phyloP scores from a whole-genome alignment of 768 basidiomycete species.

The Lyophyllum atratum region DNA sequence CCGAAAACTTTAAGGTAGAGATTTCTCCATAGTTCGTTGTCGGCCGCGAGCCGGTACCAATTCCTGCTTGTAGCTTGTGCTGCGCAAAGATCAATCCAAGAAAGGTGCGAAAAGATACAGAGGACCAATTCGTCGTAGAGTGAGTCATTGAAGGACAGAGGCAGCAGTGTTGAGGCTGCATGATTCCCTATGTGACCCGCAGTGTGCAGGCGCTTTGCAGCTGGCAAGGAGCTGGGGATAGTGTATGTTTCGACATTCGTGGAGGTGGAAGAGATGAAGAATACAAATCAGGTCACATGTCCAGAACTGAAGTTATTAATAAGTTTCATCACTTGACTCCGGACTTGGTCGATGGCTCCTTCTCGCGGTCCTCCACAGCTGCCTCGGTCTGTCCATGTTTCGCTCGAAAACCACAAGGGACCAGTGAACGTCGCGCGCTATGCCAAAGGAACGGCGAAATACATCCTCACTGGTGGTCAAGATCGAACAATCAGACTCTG shows the following conservation, averaged over 20 bases:
- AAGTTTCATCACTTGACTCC: neutral
- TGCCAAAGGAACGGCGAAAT: constrained; percentile 85
- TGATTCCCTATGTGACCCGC: constrained; percentile 3
- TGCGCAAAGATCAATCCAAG: constrained; percentile 66
- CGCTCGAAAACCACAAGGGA: constrained; percentile 72
- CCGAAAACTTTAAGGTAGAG: constrained; percentile 69
- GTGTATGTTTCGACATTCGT: constrained; percentile 52
- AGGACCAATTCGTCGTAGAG: constrained; percentile 79
- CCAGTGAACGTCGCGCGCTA: constrained; percentile 91
- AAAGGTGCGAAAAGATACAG: constrained; percentile 71
- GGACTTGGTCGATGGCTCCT: constrained; percentile 44
- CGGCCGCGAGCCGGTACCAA: constrained; percentile 67
- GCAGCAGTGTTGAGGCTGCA: neutral
- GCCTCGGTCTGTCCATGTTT: constrained; percentile 62
- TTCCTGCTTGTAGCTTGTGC: constrained; percentile 62
- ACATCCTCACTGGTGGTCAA: constrained; percentile 91
- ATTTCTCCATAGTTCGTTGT: constrained; percentile 74
- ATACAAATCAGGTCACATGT: neutral
- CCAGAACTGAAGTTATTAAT: too few relatives aligned
- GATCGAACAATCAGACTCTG: constrained; percentile 89
- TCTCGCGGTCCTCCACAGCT: constrained; percentile 55
- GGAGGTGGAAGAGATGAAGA: neutral
- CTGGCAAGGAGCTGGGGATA: constrained; percentile 53
- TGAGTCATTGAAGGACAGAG: constrained; percentile 50
- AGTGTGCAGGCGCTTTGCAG: constrained; percentile 56